These are phyloP conservation scores for Carex littledalei DNA, from an alignment of 176 grass and related monocot genomes.

Conservation along the genomic window DNA sequence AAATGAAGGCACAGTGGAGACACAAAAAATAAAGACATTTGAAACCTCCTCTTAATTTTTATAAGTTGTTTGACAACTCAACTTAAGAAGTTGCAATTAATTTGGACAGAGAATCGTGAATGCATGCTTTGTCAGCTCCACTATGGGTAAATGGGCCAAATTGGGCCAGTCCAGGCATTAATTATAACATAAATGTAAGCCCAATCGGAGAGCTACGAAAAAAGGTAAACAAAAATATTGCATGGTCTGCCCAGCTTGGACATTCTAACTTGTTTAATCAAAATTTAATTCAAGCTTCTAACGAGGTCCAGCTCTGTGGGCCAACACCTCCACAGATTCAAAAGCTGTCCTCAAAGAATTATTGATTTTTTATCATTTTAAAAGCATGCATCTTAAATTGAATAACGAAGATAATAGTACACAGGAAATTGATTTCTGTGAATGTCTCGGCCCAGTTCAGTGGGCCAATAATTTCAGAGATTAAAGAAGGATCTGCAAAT, in stretches of 20 bases:
- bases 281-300: neutral
- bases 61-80: too few relatives aligned
- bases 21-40: too few relatives aligned
- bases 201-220: neutral
- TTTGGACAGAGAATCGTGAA: neutral
- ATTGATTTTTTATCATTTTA: neutral
- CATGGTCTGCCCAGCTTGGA: neutral
- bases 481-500: neutral
- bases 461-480: neutral
- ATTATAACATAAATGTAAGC: neutral
- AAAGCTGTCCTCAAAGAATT: neutral
- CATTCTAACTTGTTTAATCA: neutral
- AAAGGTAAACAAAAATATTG: neutral
- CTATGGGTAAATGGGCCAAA: neutral
- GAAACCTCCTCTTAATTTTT: too few relatives aligned
- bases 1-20: too few relatives aligned
- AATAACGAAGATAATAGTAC: neutral
- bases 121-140: slow-evolving; percentile 10
- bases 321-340: neutral
- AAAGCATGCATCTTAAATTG: neutral
- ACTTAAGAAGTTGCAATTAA: too few relatives aligned
- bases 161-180: neutral
- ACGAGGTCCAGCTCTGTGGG: neutral
- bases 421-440: too few relatives aligned
- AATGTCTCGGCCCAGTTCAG: neutral